Conservation (phyloP, 1,139 yeast genomes). For the Yamadazyma sp. region DNA sequence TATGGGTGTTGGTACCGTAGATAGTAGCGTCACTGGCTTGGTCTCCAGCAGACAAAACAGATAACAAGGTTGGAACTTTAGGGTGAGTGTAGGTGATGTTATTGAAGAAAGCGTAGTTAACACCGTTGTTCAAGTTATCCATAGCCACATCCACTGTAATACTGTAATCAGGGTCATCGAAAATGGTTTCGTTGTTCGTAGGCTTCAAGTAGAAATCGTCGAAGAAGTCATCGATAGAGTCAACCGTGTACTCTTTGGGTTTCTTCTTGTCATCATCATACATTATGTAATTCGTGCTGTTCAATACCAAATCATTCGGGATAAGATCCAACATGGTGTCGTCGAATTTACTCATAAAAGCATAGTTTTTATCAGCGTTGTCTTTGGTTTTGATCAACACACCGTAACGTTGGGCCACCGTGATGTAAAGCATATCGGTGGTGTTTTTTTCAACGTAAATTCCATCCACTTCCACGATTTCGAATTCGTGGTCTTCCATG, state of each 20-base stretch:
- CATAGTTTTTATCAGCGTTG: slow-evolving; percentile 48
- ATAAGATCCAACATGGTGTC: slow-evolving; percentile 64
- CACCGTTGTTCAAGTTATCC: slow-evolving; percentile 71
- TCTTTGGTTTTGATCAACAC: slow-evolving; percentile 59
- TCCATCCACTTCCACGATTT: slow-evolving; percentile 75
- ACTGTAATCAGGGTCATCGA: slow-evolving; percentile 60
- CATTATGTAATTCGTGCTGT: slow-evolving; percentile 54
- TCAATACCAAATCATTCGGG: slow-evolving; percentile 53
- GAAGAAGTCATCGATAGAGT: slow-evolving; percentile 25
- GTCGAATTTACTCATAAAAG: slow-evolving; percentile 64
- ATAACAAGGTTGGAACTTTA: slow-evolving; percentile 62
- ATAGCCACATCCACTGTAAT: slow-evolving; percentile 60
- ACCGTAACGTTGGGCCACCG: slow-evolving; percentile 72
- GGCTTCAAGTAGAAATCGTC: slow-evolving; percentile 63
- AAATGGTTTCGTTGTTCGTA: slow-evolving; percentile 34
- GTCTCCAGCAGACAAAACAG: slow-evolving; percentile 53
- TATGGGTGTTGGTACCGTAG: slow-evolving; percentile 68
- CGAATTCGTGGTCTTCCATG: slow-evolving; percentile 66
- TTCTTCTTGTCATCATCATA: slow-evolving; percentile 40
- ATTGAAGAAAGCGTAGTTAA: slow-evolving; percentile 75
- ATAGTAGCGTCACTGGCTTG: slow-evolving; percentile 49
- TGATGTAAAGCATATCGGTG: slow-evolving; percentile 58
- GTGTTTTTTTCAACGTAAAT: slow-evolving; percentile 57
- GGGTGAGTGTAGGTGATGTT: slow-evolving; percentile 63
- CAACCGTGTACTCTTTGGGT: slow-evolving; percentile 24